Evolutionary conservation across 441 rosid genomes (phyloP).

Genomic region (Gossypium schwendimanii): DNA sequence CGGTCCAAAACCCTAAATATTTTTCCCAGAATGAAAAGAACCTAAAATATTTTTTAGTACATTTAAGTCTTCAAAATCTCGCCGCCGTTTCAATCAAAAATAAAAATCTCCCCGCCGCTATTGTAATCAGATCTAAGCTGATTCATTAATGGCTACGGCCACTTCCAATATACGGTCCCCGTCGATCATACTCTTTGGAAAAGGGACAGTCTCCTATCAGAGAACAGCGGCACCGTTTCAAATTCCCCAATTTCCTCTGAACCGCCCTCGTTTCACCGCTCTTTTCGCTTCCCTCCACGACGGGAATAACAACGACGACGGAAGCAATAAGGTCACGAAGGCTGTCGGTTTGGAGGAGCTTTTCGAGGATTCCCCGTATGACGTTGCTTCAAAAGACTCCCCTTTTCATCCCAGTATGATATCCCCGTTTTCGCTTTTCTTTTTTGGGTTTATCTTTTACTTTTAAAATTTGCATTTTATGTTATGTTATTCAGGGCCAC

Average conservation of each 20-base stretch:
- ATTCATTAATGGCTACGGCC: slow-evolving; percentile 37
- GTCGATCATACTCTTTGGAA: slow-evolving; percentile 20
- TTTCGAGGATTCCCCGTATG: slow-evolving; percentile 23
- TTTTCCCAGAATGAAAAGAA: not conserved
- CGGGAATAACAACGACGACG: slow-evolving; percentile 18
- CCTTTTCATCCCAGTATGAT: slow-evolving; percentile 56
- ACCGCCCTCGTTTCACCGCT: slow-evolving; percentile 19
- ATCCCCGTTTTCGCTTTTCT: not conserved
- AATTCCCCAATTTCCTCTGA: slow-evolving; percentile 10
- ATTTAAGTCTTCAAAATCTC: not conserved
- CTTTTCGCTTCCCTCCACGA: slow-evolving; percentile 25
- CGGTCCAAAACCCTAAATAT: not conserved
- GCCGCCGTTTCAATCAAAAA: not conserved
- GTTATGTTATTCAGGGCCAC: slow-evolving; percentile 46
- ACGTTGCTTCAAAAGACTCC: slow-evolving; percentile 26
- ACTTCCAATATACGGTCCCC: slow-evolving; percentile 33
- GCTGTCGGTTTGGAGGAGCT: slow-evolving; percentile 34
- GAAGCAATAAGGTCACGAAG: slow-evolving; percentile 14
- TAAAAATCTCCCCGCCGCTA: not conserved
- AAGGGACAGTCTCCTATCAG: slow-evolving; percentile 24
- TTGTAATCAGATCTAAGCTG: slow-evolving; percentile 2
- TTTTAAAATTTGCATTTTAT: not conserved
- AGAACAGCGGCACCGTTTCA: slow-evolving; percentile 3
- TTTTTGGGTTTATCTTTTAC: not conserved
- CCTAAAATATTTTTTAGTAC: not conserved